Evolutionary conservation across 2,329 filamentous ascomycete species (phyloP), one percentile per base, ranked within the genome.

Genomic region (Pseudogymnoascus sp.): DNA sequence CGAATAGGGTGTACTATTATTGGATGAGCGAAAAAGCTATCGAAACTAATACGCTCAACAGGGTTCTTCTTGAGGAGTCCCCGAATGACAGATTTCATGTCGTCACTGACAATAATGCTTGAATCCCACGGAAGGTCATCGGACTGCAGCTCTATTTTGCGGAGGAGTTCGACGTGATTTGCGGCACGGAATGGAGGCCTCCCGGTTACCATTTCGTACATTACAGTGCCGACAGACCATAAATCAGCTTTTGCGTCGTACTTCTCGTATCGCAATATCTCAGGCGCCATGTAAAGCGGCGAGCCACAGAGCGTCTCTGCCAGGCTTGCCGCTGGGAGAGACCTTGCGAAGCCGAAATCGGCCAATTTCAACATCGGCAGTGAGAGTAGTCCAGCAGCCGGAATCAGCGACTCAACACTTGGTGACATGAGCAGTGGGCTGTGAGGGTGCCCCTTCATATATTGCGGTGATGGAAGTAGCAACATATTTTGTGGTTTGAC

Each of bases 401-500:
- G 92, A 48, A 90, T 88, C 62, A 94, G 79, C 0, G 91, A 92
- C 72, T 92, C 86, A 45, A 88, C 86, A 69, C 89, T 92, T 60
- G 87, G 88, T 64, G 82, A 82, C 73, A 94, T 86, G 63, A 94
- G 86, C 15, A 89, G 87, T 63, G 88, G 83, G 35, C 81, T 78
- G 64, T 85, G 80, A 61, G 84, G 82, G 63, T 79, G 78, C 58
- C 82, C 80, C 62, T 83, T 80, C 62, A 87, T 79, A 72, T 89
- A 94, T 59, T 85, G 85, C 5, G 85, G 80, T 1, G 92, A 89
- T 2, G 94, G 94, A 52, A 96, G 88, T 15, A 99, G 82, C 1
- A 99, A 81, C 4, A 99, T 83, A 69, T 99, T 99, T 73, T 99
- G 94, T 4, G 94, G 94, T 74, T 99, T 99, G 70, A 99, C 89